Percentiles rank a stretch among this genome's conserved stretches.
phyloP scores from a whole-genome alignment of 345 rosid species.

The Melastoma malabathricum region DNA sequence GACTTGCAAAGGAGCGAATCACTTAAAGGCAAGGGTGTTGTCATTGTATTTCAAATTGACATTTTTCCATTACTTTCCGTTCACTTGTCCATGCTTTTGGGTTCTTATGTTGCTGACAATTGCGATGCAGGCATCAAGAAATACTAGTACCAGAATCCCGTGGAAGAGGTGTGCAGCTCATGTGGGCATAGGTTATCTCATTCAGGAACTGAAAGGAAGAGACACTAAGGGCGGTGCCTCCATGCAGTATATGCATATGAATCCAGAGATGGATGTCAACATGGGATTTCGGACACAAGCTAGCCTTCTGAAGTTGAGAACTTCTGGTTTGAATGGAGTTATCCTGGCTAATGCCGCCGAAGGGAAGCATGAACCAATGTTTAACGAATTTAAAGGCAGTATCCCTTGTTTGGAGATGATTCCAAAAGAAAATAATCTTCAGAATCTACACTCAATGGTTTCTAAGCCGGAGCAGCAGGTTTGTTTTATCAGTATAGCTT shows the following conservation, averaged over 20 bases:
- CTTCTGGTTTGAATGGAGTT: conserved; percentile 13
- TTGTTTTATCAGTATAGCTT: conserved; percentile 1
- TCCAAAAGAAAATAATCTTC: conserved; percentile 17
- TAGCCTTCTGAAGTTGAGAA: conserved; percentile 8
- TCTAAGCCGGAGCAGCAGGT: conserved; percentile 38
- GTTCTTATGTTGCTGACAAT: not conserved
- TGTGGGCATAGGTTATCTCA: conserved; percentile 51
- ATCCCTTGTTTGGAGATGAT: conserved; percentile 12
- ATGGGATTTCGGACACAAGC: conserved; percentile 15
- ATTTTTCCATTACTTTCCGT: too few relatives aligned
- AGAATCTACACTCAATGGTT: conserved; percentile 10
- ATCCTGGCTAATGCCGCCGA: conserved; percentile 4
- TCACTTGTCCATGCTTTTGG: too few relatives aligned
- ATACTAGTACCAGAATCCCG: conserved; percentile 14
- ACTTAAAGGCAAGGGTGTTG: not conserved
- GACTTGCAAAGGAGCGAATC: not conserved
- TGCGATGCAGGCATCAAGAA: conserved; percentile 22
- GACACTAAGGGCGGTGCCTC: conserved; percentile 22
- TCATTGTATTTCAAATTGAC: too few relatives aligned
- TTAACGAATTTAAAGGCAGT: conserved; percentile 14
- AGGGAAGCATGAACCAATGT: conserved; percentile 9
- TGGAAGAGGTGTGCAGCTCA: conserved; percentile 53
- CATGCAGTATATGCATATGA: conserved; percentile 14
- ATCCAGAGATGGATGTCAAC: conserved; percentile 20
- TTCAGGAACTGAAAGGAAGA: conserved; percentile 21